phyloP scores from a whole-genome alignment of 306 rosid genomes.

The Lotus japonicus region DNA sequence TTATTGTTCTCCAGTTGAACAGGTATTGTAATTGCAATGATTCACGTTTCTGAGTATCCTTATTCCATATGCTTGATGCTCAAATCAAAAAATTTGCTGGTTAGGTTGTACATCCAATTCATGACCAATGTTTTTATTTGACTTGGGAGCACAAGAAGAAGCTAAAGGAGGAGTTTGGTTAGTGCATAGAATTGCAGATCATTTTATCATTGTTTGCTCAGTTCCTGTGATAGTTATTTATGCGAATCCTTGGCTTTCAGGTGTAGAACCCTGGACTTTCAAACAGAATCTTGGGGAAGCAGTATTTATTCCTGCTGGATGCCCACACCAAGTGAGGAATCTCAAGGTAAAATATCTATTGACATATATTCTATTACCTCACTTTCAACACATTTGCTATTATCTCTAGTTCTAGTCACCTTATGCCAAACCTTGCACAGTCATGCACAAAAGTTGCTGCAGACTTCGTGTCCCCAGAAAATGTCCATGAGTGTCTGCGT shows the following conservation, averaged over 20 bases:
- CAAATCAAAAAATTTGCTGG: constrained; percentile 6
- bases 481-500: constrained; percentile 63
- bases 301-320: constrained; percentile 87
- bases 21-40: constrained; percentile 35
- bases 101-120: constrained; percentile 78
- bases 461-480: constrained; percentile 83
- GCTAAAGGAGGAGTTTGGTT: constrained; percentile 72
- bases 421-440: constrained; percentile 32
- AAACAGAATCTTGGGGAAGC: constrained; percentile 77
- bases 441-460: constrained; percentile 84
- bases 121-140: constrained; percentile 75
- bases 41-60: not conserved
- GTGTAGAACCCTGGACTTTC: constrained; percentile 79
- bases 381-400: not conserved
- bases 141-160: constrained; percentile 61
- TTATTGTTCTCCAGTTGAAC: constrained; percentile 57
- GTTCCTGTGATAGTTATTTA: constrained; percentile 2
- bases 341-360: constrained; percentile 47
- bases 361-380: not conserved
- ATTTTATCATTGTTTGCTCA: not conserved
- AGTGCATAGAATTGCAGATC: constrained; percentile 16
- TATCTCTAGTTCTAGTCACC: not conserved
- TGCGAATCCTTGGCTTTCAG: constrained; percentile 20
- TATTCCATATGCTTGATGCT: not conserved
- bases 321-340: constrained; percentile 91